A percentile compares a stretch with the other conserved stretches of the same genome.
phyloP scores from a whole-genome alignment of 352 stramenopile genomes.

The Pythium insidiosum region DNA sequence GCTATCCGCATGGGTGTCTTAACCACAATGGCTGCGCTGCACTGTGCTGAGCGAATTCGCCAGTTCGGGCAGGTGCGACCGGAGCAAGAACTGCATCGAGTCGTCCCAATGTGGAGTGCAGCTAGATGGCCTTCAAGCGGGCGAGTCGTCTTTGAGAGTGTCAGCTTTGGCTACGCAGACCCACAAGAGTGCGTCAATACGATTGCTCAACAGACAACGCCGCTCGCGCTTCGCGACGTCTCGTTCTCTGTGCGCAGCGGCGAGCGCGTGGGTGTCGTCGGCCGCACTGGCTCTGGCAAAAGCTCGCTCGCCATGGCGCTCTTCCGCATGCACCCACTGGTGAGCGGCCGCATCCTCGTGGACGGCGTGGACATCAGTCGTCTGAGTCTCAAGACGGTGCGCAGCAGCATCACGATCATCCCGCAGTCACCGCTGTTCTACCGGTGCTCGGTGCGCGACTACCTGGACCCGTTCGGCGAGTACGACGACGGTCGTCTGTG shows the following conservation, averaged over 20 bases:
- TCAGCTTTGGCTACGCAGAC: too few relatives aligned
- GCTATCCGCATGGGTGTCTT: neutral
- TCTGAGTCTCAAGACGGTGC: constrained; percentile 7
- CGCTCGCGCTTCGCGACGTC: constrained; percentile 10
- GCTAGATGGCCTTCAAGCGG: too few relatives aligned
- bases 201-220: too few relatives aligned
- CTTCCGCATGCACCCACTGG: constrained; percentile 17
- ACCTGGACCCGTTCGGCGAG: constrained; percentile 82
- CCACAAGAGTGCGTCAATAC: too few relatives aligned
- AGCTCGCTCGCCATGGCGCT: constrained; percentile 22
- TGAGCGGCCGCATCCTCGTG: constrained; percentile 67
- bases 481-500: constrained; percentile 38
- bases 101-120: too few relatives aligned
- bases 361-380: constrained; percentile 69
- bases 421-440: constrained; percentile 86
- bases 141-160: too few relatives aligned
- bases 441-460: constrained; percentile 71
- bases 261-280: constrained; percentile 17
- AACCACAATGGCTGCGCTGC: neutral
- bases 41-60: neutral
- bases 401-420: constrained; percentile 29
- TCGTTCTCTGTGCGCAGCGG: constrained; percentile 9
- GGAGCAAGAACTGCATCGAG: too few relatives aligned
- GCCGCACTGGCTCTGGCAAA: constrained; percentile 23
- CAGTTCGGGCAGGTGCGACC: too few relatives aligned